phyloP scores from a whole-genome alignment of 345 rosid species.

The Lepidium africanum region DNA sequence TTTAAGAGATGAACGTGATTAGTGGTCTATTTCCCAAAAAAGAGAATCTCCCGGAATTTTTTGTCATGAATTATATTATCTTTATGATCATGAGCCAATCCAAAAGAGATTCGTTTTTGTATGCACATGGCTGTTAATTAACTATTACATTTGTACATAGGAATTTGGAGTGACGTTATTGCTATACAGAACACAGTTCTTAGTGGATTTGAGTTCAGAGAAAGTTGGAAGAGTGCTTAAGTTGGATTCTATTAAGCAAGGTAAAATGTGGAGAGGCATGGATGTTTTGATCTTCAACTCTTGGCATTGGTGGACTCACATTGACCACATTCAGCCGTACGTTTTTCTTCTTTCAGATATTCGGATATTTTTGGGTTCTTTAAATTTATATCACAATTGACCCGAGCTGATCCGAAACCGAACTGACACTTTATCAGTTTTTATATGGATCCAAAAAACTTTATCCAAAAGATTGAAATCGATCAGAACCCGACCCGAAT shows the following conservation, averaged over 20 bases:
- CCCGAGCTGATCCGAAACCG: no score
- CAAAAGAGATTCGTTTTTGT: neutral
- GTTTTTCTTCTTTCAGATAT: neutral
- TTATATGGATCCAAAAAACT: no score
- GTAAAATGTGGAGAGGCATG: conserved; percentile 74
- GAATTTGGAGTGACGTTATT: conserved; percentile 51
- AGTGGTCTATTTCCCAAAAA: conserved; percentile 27
- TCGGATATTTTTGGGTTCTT: no score
- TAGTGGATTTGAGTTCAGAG: conserved; percentile 53
- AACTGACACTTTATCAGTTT: no score
- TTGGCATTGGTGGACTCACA: conserved; percentile 98
- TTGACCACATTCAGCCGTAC: conserved; percentile 63
- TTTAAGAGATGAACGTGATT: conserved; percentile 30
- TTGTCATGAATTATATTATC: conserved; percentile 22
- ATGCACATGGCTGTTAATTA: neutral
- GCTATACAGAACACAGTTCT: conserved; percentile 51
- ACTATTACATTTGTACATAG: neutral
- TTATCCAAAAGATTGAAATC: no score
- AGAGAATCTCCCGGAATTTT: conserved; percentile 22
- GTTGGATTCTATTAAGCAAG: conserved; percentile 60
- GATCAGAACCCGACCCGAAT: no score
- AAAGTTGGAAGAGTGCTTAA: conserved; percentile 50
- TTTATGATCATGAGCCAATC: conserved; percentile 12
- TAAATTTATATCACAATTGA: no score
- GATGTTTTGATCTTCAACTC: conserved; percentile 80